These are phyloP conservation scores for Kalmusia sp. DNA, from an alignment of 2,329 filamentous ascomycete genomes.

Conservation along the genomic window DNA sequence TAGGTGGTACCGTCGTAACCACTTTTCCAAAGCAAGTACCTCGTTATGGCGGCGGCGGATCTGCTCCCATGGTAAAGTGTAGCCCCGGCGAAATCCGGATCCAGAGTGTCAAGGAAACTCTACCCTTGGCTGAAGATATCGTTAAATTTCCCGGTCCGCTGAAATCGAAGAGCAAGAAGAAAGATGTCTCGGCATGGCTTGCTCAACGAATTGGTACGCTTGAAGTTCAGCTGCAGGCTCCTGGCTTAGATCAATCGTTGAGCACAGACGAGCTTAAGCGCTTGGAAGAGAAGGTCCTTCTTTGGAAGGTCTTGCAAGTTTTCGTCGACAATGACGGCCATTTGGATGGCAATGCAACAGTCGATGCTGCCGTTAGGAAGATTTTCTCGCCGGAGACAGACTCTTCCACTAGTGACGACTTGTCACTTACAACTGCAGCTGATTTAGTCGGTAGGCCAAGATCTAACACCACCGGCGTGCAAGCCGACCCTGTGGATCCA, in stretches of 20 bases:
- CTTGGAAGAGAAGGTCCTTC: constrained; percentile 76
- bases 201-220: constrained; percentile 75
- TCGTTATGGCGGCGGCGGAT: constrained; percentile 78
- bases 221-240: constrained; percentile 59
- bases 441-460: constrained; percentile 46
- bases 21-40: constrained; percentile 90
- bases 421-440: constrained; percentile 39
- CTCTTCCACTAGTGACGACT: constrained; percentile 25
- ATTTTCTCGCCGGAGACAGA: constrained; percentile 70
- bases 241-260: constrained; percentile 59
- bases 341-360: constrained; percentile 74
- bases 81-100: constrained; percentile 82
- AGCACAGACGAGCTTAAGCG: constrained; percentile 70
- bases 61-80: constrained; percentile 78
- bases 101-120: constrained; percentile 75
- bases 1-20: constrained; percentile 81
- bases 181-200: constrained; percentile 86
- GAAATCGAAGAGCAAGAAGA: constrained; percentile 92
- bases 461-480: constrained; percentile 37
- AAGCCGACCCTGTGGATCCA: constrained; percentile 72
- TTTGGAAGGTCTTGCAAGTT: constrained; percentile 86
- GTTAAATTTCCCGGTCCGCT: constrained; percentile 89
- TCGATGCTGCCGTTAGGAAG: constrained; percentile 77
- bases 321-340: constrained; percentile 87
- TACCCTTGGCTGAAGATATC: constrained; percentile 74